Percentiles rank a stretch among this genome's conserved stretches.
These are phyloP conservation scores for Glomus cerebriforme DNA, from an alignment of 192 early-diverging fungal genomes.

Conservation along the genomic window DNA sequence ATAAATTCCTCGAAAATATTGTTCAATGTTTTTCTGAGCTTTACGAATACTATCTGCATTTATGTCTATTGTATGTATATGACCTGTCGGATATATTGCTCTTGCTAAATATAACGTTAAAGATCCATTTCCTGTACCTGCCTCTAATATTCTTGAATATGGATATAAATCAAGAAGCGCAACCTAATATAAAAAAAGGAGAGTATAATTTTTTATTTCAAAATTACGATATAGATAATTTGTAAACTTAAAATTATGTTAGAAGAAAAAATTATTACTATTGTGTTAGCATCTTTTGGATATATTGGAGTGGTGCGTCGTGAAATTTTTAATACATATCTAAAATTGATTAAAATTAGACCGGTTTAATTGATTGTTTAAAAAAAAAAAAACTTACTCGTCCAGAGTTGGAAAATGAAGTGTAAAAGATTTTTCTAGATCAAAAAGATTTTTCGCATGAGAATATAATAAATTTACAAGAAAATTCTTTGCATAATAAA, in stretches of 20 bases:
- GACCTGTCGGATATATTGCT: conserved; percentile 37
- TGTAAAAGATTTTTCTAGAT: conserved; percentile 34
- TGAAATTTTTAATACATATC: conserved; percentile 35
- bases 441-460: background rate
- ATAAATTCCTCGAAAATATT: conserved; percentile 33
- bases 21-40: conserved; percentile 10
- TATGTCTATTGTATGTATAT: conserved; percentile 29
- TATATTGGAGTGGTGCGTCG: conserved; percentile 55
- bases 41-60: background rate
- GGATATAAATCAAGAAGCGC: conserved; percentile 53
- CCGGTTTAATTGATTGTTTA: background rate
- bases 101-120: conserved; percentile 58
- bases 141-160: conserved; percentile 55
- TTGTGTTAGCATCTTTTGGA: conserved; percentile 57
- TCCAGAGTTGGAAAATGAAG: conserved; percentile 48
- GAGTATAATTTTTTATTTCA: background rate
- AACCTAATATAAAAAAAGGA: conserved; percentile 22
- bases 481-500: background rate
- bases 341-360: background rate
- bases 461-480: background rate
- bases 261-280: conserved; percentile 32
- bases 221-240: no score
- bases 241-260: background rate
- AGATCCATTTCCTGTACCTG: conserved; percentile 63
- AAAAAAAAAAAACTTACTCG: conserved; percentile 35